These are phyloP conservation scores for Rosellinia necatrix DNA, from an alignment of 2,329 filamentous ascomycete species.

Conservation along the genomic window DNA sequence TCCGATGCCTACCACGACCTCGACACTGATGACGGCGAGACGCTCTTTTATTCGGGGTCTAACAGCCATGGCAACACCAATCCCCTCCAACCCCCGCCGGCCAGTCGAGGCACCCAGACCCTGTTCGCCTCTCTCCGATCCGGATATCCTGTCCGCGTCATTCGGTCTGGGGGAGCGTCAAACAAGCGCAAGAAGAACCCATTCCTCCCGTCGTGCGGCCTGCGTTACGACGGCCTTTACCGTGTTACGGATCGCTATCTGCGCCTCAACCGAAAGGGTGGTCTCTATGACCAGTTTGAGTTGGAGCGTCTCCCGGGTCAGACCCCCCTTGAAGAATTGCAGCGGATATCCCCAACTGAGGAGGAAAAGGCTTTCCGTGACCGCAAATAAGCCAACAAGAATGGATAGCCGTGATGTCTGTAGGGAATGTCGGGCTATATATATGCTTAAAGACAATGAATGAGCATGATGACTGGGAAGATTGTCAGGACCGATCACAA, in stretches of 20 bases:
- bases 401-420: no score
- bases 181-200: conserved; percentile 9
- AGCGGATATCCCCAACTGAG: conserved; percentile 27
- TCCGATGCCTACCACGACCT: conserved; percentile 25
- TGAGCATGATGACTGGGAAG: no score
- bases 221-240: conserved; percentile 40
- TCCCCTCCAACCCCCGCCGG: conserved; percentile 15
- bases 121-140: conserved; percentile 30
- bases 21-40: conserved; percentile 23
- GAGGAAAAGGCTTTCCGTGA: no score
- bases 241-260: conserved; percentile 18
- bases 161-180: conserved; percentile 32
- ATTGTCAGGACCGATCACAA: no score
- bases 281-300: conserved; percentile 37
- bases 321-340: conserved; percentile 24
- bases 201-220: conserved; percentile 30
- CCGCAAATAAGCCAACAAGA: no score
- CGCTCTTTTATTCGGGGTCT: conserved; percentile 27
- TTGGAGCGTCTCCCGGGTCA: conserved; percentile 30
- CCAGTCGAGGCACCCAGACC: conserved; percentile 30
- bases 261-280: conserved; percentile 32
- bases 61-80: conserved; percentile 27
- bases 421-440: no score
- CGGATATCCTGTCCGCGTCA: conserved; percentile 33
- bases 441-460: no score